Evolutionary conservation across 176 grass and related monocot genomes (phyloP).

Genomic region (Paspalum notatum): DNA sequence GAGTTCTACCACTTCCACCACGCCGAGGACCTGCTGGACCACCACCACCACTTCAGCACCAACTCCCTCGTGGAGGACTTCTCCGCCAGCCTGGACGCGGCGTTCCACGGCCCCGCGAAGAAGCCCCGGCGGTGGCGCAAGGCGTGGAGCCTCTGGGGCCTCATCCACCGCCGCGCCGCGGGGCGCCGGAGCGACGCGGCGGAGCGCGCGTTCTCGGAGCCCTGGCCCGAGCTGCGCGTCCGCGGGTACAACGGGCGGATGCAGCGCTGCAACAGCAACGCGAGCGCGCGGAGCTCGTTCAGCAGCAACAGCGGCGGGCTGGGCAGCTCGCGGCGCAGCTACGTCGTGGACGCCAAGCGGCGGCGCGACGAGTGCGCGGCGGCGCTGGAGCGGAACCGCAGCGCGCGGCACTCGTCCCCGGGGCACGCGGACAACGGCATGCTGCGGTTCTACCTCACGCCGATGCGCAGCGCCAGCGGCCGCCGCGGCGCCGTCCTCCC

Average conservation of each 20-base stretch:
- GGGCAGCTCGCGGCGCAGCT: conserved; percentile 53
- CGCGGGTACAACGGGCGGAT: conserved; percentile 58
- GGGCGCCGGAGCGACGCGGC: conserved; percentile 42
- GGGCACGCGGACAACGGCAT: conserved; percentile 68
- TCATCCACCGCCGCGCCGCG: conserved; percentile 70
- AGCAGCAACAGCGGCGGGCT: conserved; percentile 71
- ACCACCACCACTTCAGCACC: conserved; percentile 55
- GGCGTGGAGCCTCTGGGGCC: conserved; percentile 80
- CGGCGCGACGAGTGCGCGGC: conserved; percentile 52
- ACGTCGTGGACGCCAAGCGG: conserved; percentile 35
- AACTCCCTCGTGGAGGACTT: conserved; percentile 70
- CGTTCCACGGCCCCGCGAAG: conserved; percentile 62
- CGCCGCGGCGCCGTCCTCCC: conserved; percentile 40
- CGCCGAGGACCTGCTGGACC: conserved; percentile 56
- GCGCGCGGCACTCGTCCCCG: conserved; percentile 68
- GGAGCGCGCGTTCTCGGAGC: conserved; percentile 72
- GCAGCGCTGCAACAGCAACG: conserved; percentile 75
- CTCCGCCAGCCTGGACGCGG: conserved; percentile 68
- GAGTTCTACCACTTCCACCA: conserved; percentile 98
- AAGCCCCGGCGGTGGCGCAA: conserved; percentile 74
- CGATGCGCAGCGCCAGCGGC: conserved; percentile 60
- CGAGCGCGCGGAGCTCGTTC: conserved; percentile 82
- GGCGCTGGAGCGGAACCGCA: conserved; percentile 74
- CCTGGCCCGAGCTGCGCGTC: conserved; percentile 46
- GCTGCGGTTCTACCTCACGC: conserved; percentile 92